Evolutionary conservation across 805 yeast species (phyloP).

Genomic region (Candida chilensis): DNA sequence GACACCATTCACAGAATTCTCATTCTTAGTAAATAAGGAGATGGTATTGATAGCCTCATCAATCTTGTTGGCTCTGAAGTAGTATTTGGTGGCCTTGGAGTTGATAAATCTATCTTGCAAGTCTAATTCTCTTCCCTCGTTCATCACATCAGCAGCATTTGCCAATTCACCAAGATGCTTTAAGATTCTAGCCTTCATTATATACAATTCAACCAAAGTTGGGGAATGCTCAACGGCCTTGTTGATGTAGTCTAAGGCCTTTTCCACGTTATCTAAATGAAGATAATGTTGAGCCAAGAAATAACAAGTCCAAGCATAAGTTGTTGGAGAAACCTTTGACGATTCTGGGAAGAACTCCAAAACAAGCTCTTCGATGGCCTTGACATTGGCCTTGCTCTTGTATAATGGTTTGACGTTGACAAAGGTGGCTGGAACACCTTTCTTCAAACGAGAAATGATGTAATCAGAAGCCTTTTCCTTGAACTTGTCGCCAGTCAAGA

Average conservation of each 20-base stretch:
- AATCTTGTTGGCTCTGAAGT: constrained; percentile 62
- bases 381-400: constrained; percentile 24
- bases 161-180: constrained; percentile 58
- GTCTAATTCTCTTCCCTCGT: constrained; percentile 67
- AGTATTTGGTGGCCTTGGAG: constrained; percentile 79
- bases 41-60: constrained; percentile 69
- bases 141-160: constrained; percentile 59
- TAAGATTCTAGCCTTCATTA: constrained; percentile 71
- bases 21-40: constrained; percentile 80
- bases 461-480: constrained; percentile 40
- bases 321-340: constrained; percentile 38
- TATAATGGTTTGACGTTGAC: constrained; percentile 79
- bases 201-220: constrained; percentile 73
- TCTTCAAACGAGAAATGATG: constrained; percentile 48
- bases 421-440: constrained; percentile 89
- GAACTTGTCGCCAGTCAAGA: constrained; percentile 49
- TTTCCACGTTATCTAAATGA: constrained; percentile 37
- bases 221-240: constrained; percentile 68
- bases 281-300: constrained; percentile 75
- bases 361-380: constrained; percentile 46
- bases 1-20: constrained; percentile 72
- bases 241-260: constrained; percentile 52
- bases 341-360: constrained; percentile 36
- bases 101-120: constrained; percentile 89
- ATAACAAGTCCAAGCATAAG: constrained; percentile 61